Base-by-base conservation (phyloP, 371 early-diverging fungal genomes). In the Mortierella sp. region DNA sequence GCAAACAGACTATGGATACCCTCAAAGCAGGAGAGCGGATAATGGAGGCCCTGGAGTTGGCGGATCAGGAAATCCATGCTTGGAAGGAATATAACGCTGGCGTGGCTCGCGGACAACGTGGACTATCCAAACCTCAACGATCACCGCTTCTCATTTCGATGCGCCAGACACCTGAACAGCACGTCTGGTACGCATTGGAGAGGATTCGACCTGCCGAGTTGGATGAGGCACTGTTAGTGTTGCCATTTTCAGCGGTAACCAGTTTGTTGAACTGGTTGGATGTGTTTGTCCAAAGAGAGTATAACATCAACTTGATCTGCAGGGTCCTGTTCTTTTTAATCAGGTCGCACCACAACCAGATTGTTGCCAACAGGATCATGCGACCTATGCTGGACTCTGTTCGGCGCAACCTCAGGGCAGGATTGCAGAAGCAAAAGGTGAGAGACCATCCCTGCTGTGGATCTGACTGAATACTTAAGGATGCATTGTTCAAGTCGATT, bases 11-110 rank as follows among this genome's bases (percentile, higher is more conserved):
- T 6, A 86, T 91, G 83, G 95, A 94, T 67, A 92, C 96, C 19
- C 84, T 98, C 34, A 95, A 95, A 74, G 92, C 97, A 12, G 96
- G 95, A 69, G 97, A 98, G 76, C 84, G 90, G 42, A 87, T 97
- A 28, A 87, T 96, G 64, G 96, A 96, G 72, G 96, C 97, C 8
- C 82, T 97, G 46, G 94, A 94, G 38, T 80, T 96, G 58, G 94
- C 90, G 57, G 94, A 94, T 60, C 89, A 90, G 66, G 95, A 96
- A 71, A 86, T 85, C 50, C 70, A 82, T 51, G 90, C 87, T 21
- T 88, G 90, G 88, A 78, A 82, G 42, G 90, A 81, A 23, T 89
- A 87, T 71, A 85, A 89, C 61, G 79, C 83, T 21, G 87, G 79
- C 58, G 58, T 81, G 58, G 84, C 87, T 48, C 86, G 86, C 31